phyloP scores from a whole-genome alignment of 108 stramenopile genomes.

The Fragilaria crotonensis region DNA sequence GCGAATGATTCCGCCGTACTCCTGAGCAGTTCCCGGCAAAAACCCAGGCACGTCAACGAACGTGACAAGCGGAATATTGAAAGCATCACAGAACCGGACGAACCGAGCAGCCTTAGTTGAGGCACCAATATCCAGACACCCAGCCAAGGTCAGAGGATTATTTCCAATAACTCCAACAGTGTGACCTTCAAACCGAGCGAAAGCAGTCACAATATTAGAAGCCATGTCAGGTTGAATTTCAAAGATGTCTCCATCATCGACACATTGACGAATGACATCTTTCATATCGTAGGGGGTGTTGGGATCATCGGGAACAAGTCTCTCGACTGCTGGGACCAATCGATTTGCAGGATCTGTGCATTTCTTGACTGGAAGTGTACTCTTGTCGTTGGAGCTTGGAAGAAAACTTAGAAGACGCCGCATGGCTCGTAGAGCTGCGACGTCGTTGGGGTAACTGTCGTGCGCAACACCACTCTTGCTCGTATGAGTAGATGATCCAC shows the following conservation, averaged over 20 bases:
- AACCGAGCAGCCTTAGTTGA: conserved; percentile 97
- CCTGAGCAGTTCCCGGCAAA: conserved; percentile 84
- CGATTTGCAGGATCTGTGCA: conserved; percentile 78
- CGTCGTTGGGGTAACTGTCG: conserved; percentile 90
- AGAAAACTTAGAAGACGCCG: conserved; percentile 87
- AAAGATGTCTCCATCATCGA: conserved; percentile 91
- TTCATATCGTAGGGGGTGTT: conserved; percentile 92
- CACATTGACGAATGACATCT: conserved; percentile 79
- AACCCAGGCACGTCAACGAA: conserved; percentile 99
- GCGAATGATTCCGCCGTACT: conserved; percentile 84
- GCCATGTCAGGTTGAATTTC: conserved; percentile 96
- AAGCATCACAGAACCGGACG: conserved; percentile 96
- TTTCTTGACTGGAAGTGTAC: conserved; percentile 54
- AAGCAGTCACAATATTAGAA: conserved; percentile 94
- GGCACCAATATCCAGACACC: conserved; percentile 96
- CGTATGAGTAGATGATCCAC: conserved; percentile 91
- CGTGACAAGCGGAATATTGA: conserved; percentile 97
- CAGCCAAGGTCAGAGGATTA: conserved; percentile 94
- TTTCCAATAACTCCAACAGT: conserved; percentile 97
- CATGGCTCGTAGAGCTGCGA: conserved; percentile 87
- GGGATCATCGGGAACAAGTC: conserved; percentile 96
- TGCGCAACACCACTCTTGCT: conserved; percentile 93
- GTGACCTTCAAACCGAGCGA: conserved; percentile 91
- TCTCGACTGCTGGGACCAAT: conserved; percentile 71
- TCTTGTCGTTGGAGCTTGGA: conserved; percentile 86